Conservation (phyloP, 768 basidiomycete species). For the Lactarius tabidus region DNA sequence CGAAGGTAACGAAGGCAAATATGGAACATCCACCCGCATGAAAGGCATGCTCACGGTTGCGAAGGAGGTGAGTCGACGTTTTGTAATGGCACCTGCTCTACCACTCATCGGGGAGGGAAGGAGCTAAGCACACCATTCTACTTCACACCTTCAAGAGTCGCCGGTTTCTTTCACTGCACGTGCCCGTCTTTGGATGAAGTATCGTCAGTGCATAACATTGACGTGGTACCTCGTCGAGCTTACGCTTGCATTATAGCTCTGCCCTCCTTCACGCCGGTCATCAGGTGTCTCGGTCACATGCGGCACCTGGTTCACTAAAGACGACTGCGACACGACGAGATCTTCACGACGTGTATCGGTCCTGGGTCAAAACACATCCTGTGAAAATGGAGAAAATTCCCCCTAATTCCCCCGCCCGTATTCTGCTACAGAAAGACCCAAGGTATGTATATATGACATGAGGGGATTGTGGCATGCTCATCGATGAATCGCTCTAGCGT, state of each 20-base stretch:
- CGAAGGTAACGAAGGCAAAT: slow-evolving; percentile 54
- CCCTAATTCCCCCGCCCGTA: slow-evolving; percentile 62
- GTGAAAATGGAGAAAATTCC: slow-evolving; percentile 82
- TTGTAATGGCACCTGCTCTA: background rate
- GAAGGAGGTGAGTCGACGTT: slow-evolving; percentile 55
- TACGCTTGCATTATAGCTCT: slow-evolving; percentile 47
- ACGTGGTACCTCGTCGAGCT: slow-evolving; percentile 4
- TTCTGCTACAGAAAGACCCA: slow-evolving; percentile 64
- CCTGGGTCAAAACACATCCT: slow-evolving; percentile 79
- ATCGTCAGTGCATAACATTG: slow-evolving; percentile 48
- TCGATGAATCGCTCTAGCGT: slow-evolving; percentile 36
- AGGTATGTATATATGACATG: slow-evolving; percentile 43
- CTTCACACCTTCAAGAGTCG: slow-evolving; percentile 77
- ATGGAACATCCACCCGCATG: slow-evolving; percentile 81
- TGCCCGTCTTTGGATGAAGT: slow-evolving; percentile 73
- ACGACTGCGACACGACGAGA: slow-evolving; percentile 70
- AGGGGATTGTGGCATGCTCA: background rate
- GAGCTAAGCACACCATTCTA: slow-evolving; percentile 78
- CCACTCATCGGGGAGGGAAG: slow-evolving; percentile 37
- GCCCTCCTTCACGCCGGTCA: slow-evolving; percentile 86
- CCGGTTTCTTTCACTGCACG: slow-evolving; percentile 76
- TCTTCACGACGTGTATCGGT: slow-evolving; percentile 78
- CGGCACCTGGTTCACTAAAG: slow-evolving; percentile 84
- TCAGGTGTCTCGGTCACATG: slow-evolving; percentile 86
- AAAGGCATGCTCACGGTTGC: slow-evolving; percentile 94